A percentile compares a stretch with the other conserved stretches of the same genome.
Evolutionary conservation across 768 basidiomycete genomes (phyloP).

Genomic region (Macrolepiota albuminosa): DNA sequence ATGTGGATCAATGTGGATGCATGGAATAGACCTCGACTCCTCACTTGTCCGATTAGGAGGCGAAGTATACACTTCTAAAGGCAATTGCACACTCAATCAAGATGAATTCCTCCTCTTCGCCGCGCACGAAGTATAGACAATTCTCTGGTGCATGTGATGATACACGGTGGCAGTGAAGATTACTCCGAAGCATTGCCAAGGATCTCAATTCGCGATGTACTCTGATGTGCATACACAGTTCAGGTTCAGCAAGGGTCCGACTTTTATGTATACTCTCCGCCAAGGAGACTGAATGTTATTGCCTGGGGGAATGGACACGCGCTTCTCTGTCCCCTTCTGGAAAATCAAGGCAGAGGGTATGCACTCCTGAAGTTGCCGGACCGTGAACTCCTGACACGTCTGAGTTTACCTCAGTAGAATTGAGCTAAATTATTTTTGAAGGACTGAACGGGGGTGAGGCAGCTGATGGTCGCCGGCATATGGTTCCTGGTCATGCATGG

Average conservation of each 20-base stretch:
- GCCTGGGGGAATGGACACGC: constrained; percentile 1
- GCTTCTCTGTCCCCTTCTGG: constrained; percentile 13
- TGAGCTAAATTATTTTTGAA: neutral
- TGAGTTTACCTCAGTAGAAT: constrained; percentile 9
- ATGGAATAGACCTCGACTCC: constrained; percentile 4
- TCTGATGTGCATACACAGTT: neutral
- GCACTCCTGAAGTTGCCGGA: constrained; percentile 10
- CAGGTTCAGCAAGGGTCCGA: neutral
- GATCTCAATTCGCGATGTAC: neutral
- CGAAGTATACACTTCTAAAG: neutral
- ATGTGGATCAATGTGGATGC: neutral
- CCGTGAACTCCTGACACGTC: constrained; percentile 4
- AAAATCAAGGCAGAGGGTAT: constrained; percentile 1
- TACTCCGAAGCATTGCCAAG: constrained; percentile 26
- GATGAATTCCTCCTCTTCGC: constrained; percentile 11
- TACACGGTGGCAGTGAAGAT: constrained; percentile 31
- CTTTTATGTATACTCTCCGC: constrained; percentile 13
- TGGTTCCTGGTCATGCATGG: neutral
- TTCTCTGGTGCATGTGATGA: constrained; percentile 13
- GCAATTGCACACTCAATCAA: constrained; percentile 13
- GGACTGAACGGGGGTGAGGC: neutral
- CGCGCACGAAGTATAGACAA: neutral
- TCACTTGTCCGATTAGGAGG: constrained; percentile 8
- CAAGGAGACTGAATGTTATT: constrained; percentile 11
- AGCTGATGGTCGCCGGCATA: neutral